Evolutionary conservation across 352 stramenopile species (phyloP), one percentile per base, ranked within the genome.

Genomic region (Blastocystis sp.): DNA sequence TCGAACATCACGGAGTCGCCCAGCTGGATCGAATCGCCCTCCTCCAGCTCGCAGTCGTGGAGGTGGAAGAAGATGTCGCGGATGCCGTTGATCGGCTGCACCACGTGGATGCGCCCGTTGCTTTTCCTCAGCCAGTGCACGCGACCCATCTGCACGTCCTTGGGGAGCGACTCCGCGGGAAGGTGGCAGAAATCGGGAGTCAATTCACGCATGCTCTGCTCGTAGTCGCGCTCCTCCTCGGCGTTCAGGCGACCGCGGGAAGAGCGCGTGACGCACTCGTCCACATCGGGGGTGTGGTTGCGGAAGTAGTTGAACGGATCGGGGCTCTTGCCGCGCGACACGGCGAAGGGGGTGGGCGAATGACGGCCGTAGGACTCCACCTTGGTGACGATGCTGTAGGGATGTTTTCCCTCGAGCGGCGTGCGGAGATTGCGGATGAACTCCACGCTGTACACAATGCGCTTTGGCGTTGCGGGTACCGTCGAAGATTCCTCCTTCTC

Each of bases 41-140:
- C 59, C 11, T 88, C 61, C 11, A 88, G 34, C 57, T 88, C 78
- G 10, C 64, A 88, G 57, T 88, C 78, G 19, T 38, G 64, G 11
- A 88, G n/a, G 66, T 88, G 78, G 60, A 88, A 88, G 57, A 88
- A 88, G n/a, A 88, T 79, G 24, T 88, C 78, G 14, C 24, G 6
- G 7, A 88, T 66, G 19, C 64, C 68, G 45, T 76, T 64, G 45
- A 88, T 88, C 59, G 64, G 64, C 57, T 88, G n/a, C 38, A 38
- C n/a, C n/a, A 88, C 64, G 45, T 79, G 78, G 42, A 88, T 88
- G 0, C 78, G 60, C 10, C 78, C 78, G 45, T 60, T 88, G 4
- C 19, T 74, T 6, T 78, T 74, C 4, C 45, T 21, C 40, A 76
- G n/a, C 68, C 64, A 88, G 45, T 88, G 78, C 9, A 88, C 68